phyloP scores from a whole-genome alignment of 108 stramenopile species.

The Nannochloropsis salina region DNA sequence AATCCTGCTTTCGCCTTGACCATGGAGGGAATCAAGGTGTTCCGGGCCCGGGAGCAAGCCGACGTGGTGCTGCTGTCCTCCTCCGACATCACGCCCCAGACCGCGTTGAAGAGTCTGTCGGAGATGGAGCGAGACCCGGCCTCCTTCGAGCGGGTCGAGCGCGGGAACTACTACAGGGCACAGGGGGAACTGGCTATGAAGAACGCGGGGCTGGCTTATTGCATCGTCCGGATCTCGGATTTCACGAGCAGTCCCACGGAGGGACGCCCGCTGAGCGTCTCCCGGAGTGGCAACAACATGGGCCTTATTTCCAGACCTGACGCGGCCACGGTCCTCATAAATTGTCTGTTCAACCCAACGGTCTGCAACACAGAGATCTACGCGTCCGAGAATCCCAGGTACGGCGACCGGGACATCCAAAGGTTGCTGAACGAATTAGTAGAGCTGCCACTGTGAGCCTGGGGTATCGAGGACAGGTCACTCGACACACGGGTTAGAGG shows the following conservation, averaged over 20 bases:
- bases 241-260: not conserved
- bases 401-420: not conserved
- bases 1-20: not conserved
- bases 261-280: slow-evolving; percentile 1
- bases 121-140: slow-evolving; percentile 10
- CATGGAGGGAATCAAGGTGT: slow-evolving; percentile 17
- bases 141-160: not conserved
- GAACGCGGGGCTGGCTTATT: not conserved
- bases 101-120: not conserved
- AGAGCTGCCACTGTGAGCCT: not conserved
- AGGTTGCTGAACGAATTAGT: slow-evolving; percentile 5
- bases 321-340: not conserved
- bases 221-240: not conserved
- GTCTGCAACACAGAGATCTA: slow-evolving; percentile 4
- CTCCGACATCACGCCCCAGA: not conserved
- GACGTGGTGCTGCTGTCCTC: not conserved
- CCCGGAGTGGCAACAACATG: not conserved
- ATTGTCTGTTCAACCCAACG: not conserved
- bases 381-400: not conserved
- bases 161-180: not conserved
- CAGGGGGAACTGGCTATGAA: not conserved
- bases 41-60: not conserved
- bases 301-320: not conserved
- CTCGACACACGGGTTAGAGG: no score
- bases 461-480: no score